These are phyloP conservation scores for Polychytrium aggregatum DNA, from an alignment of 192 early-diverging fungal species.

Conservation along the genomic window DNA sequence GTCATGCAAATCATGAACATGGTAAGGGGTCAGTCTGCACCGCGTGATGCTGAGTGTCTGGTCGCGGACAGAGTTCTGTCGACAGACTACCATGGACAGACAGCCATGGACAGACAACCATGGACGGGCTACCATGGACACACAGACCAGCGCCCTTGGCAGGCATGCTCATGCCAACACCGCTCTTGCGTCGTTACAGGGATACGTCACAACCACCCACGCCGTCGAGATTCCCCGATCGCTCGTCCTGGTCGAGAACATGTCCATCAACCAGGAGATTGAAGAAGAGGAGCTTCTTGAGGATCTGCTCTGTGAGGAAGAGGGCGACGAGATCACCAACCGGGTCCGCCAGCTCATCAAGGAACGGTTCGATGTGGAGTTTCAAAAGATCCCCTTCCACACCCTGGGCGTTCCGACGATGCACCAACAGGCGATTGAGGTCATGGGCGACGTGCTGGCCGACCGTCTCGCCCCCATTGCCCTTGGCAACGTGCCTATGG, in stretches of 20 bases:
- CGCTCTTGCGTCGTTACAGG: too few species aligned
- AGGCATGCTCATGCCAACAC: too few species aligned
- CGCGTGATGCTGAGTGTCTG: background rate
- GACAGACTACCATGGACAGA: background rate
- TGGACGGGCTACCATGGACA: too few species aligned
- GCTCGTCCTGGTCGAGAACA: slow-evolving; percentile 39
- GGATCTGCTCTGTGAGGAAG: slow-evolving; percentile 32
- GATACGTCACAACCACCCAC: slow-evolving; percentile 21
- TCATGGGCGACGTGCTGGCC: slow-evolving; percentile 21
- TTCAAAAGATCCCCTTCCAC: slow-evolving; percentile 36
- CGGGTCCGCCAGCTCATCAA: slow-evolving; percentile 29
- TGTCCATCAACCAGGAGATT: slow-evolving; percentile 41
- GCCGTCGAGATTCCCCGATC: slow-evolving; percentile 28
- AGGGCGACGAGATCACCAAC: slow-evolving; percentile 43
- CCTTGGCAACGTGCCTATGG: slow-evolving; percentile 30
- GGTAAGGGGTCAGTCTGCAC: slow-evolving; percentile 17
- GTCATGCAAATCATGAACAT: slow-evolving; percentile 49
- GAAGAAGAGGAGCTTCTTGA: slow-evolving; percentile 24
- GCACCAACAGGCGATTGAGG: slow-evolving; percentile 21
- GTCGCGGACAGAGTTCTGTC: background rate
- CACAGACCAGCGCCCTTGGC: background rate
- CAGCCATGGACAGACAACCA: slow-evolving; percentile 6
- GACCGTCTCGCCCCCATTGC: slow-evolving; percentile 25
- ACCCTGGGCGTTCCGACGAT: slow-evolving; percentile 3
- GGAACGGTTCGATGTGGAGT: slow-evolving; percentile 25